Base-by-base conservation (phyloP, 495 filamentous ascomycete genomes). In the Umbilicaria muhlenbergii region DNA sequence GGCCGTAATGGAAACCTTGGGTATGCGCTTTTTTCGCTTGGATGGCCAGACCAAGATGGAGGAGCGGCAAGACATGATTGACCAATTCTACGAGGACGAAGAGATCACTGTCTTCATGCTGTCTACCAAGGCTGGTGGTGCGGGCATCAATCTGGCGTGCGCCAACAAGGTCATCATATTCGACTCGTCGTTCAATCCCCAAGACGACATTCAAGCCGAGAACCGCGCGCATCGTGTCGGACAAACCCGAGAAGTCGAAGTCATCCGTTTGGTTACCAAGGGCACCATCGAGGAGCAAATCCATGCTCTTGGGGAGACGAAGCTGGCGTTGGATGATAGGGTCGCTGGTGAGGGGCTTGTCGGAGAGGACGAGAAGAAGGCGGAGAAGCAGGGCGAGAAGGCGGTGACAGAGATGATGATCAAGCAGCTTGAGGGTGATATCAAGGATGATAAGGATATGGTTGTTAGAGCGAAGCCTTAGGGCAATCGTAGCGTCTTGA, bases 101-200 rank as follows among this genome's bases (percentile, higher is more conserved):
- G 70, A 75, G 6, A 93, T 98, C 45, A 80, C 85, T 0, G 87
- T 89, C 2, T 98, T 98, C 62, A 70, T 98, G 32, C 71, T 98
- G 1, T 89, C 83, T 1, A 98, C 91, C 6, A 89, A 84, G 46
- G 86, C 91, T 8, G 91, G 91, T 15, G 91, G 91, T 32, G 86
- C 88, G 3, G 91, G 91, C 13, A 93, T 98, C 63, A 98, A 98
- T 61, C 59, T 98, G 31, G 85, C 86, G 11, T 83, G 79, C 35
- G 92, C 91, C 3, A 96, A 96, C 64, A 95, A 94, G 66, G 88
- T 98, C 47, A 75, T 98, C 58, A 89, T 98, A 54, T 95, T 96
- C 55, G 91, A 98, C 60, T 83, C 81, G 41, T 80, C 74, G 24
- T 95, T 96, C 61, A 98, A 98, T 52, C 91, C 91, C 0, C 91